These are phyloP conservation scores for Solanum peruvianum DNA, from an alignment of 257 asterid genomes.

Conservation along the genomic window DNA sequence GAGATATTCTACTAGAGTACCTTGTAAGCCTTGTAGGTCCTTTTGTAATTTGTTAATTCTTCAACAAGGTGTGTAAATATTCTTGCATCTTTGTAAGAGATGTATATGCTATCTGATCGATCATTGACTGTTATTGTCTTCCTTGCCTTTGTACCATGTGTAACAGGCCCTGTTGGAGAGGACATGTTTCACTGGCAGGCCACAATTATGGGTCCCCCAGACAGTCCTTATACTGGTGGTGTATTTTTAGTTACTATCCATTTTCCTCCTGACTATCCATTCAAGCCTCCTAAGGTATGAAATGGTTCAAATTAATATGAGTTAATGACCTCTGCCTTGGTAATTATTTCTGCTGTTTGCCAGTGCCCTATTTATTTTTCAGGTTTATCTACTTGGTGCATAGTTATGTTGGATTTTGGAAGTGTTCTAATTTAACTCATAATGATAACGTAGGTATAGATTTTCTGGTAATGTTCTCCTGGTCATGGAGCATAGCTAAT, in stretches of 20 bases:
- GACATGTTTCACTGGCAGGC: constrained; percentile 90
- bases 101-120: not conserved
- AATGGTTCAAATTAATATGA: not conserved
- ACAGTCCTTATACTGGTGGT: constrained; percentile 73
- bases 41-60: not conserved
- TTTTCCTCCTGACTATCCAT: constrained; percentile 74
- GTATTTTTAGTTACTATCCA: constrained; percentile 62
- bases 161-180: constrained; percentile 70
- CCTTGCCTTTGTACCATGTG: not conserved
- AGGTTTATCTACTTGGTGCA: not conserved
- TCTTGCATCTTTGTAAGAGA: not conserved
- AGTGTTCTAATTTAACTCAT: not conserved
- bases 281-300: constrained; percentile 66
- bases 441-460: not conserved
- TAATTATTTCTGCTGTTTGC: not conserved
- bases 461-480: not conserved
- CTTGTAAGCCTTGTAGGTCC: not conserved
- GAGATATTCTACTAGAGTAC: not conserved
- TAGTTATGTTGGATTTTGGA: not conserved
- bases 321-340: not conserved
- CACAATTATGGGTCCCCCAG: constrained; percentile 77
- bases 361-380: not conserved
- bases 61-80: not conserved
- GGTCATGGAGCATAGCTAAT: not conserved
- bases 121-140: not conserved